phyloP scores from a whole-genome alignment of 371 early-diverging fungal genomes.

The Actinomortierella ambigua region DNA sequence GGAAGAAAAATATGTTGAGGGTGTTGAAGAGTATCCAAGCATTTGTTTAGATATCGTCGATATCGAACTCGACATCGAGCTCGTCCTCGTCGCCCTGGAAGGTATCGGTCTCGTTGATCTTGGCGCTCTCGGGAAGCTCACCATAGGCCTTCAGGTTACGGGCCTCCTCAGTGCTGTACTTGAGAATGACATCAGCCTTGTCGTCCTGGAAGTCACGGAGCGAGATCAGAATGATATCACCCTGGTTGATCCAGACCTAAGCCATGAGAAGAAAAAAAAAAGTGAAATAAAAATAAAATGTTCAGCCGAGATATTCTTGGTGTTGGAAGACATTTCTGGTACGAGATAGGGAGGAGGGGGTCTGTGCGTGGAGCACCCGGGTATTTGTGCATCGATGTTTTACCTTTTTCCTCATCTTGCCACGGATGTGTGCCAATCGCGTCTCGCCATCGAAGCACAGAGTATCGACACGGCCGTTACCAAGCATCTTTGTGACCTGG shows the following conservation, averaged over 20 bases:
- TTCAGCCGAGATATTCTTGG: no score
- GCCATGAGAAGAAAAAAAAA: not conserved
- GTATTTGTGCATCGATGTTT: slow-evolving; percentile 14
- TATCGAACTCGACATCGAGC: slow-evolving; percentile 91
- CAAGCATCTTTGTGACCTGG: slow-evolving; percentile 93
- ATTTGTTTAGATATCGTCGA: slow-evolving; percentile 76
- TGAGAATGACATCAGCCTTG: slow-evolving; percentile 97
- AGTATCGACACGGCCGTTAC: slow-evolving; percentile 96
- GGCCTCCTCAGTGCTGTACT: slow-evolving; percentile 99
- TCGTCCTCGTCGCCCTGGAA: slow-evolving; percentile 77
- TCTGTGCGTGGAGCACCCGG: not conserved
- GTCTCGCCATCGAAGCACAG: slow-evolving; percentile 94
- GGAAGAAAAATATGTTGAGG: no score
- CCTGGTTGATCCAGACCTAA: slow-evolving; percentile 90
- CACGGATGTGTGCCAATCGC: slow-evolving; percentile 96
- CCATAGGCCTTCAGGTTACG: slow-evolving; percentile 93
- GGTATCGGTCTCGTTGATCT: slow-evolving; percentile 80
- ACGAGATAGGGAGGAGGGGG: not conserved
- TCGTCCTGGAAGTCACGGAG: slow-evolving; percentile 97
- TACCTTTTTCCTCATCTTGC: slow-evolving; percentile 97
- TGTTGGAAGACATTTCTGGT: no score
- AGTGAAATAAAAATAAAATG: not conserved
- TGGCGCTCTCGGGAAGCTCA: slow-evolving; percentile 95
- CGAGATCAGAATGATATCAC: slow-evolving; percentile 95
- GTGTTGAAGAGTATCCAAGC: no score